phyloP scores from a whole-genome alignment of 306 rosid species.

The Citrullus mucosospermus region DNA sequence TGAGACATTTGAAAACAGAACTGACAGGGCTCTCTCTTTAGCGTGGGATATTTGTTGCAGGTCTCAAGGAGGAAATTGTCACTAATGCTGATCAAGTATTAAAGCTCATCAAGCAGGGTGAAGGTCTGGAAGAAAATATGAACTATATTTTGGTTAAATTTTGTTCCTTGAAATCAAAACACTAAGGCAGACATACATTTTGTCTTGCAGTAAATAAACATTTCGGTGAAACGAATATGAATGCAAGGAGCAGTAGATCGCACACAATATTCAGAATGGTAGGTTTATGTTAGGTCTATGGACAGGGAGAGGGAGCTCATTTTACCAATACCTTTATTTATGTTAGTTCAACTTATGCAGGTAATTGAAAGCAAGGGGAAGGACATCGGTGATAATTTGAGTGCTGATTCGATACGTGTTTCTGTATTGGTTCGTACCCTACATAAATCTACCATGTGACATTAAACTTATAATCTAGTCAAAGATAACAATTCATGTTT shows the following conservation, averaged over 20 bases:
- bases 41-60: constrained; percentile 96
- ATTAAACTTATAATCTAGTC: background rate
- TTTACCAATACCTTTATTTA: background rate
- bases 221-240: constrained; percentile 96
- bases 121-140: constrained; percentile 43
- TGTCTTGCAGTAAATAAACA: constrained; percentile 64
- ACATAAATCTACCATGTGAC: background rate
- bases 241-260: constrained; percentile 87
- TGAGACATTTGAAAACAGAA: background rate
- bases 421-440: constrained; percentile 74
- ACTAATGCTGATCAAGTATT: constrained; percentile 69
- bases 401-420: constrained; percentile 67
- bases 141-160: constrained; percentile 3
- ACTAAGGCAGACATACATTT: constrained; percentile 14
- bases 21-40: constrained; percentile 22
- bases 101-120: constrained; percentile 66
- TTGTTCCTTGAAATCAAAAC: background rate
- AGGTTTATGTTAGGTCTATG: constrained; percentile 7
- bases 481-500: background rate
- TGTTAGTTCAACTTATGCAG: constrained; percentile 19
- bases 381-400: constrained; percentile 37
- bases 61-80: constrained; percentile 80
- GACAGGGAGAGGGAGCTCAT: background rate
- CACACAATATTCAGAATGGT: constrained; percentile 99
- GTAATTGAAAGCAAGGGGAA: constrained; percentile 89